Evolutionary conservation across 2,329 filamentous ascomycete species (phyloP), one percentile per base, ranked within the genome.

Genomic region (Diaporthe sp.): DNA sequence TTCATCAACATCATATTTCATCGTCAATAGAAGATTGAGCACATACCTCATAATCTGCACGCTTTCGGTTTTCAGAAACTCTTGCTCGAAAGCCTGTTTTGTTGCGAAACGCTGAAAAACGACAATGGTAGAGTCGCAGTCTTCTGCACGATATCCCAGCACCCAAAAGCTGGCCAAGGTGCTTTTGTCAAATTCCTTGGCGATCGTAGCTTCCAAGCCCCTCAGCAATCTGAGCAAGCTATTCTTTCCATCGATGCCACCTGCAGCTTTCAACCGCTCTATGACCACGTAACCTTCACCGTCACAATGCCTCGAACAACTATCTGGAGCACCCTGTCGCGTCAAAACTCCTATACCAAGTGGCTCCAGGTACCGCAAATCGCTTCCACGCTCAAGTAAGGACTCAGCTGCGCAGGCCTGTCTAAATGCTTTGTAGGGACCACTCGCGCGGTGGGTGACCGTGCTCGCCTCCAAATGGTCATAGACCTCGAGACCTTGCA

Each of bases 291-390:
- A 46, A 2, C 58, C 37, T 61, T 42, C 58, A 8, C 58, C n/a
- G 9, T 28, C 37, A 15, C 37, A 61, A 2, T 46, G 7, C 25
- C 13, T n/a, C 22, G 17, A 9, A 46, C n/a, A 17, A 22, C n/a
- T 22, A 2, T 46, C 60, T 13, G 37, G 37, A 12, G 22, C 58
- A 8, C 4, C 37, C 37, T 46, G n/a, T 25, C 60, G 60, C 25
- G 25, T 2, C 60, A 62, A 25, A 19, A 31, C 31, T 4, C 60
- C 60, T 10, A 62, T 62, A 46, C 39, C 60, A 7, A 62, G 10
- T 28, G 60, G 60, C 13, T 62, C 60, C 25, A 62, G 60, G 19
- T 62, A 62, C 8, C 60, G 60, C 60, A 62, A 46, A 46, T 62
- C 60, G 17, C 60, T 62, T 15, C n/a, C 39, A 28, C 60, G 39